Evolutionary conservation across 1,284 basidiomycete genomes (phyloP).

Genomic region (Omphalotus olearius): DNA sequence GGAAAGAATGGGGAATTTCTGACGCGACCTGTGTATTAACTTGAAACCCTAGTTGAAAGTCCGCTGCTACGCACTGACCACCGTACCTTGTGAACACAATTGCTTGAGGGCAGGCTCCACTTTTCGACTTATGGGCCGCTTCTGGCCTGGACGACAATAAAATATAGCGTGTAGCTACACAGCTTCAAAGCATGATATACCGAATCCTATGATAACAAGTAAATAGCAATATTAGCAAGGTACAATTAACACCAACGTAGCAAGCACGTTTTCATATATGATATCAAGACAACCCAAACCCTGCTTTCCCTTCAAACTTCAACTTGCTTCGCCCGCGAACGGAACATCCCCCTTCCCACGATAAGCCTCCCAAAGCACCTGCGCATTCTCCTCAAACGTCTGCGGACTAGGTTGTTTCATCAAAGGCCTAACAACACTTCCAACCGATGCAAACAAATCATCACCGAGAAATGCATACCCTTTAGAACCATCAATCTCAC

Average conservation of each 20-base stretch:
- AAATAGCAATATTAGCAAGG: no score
- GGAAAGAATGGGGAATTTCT: constrained; percentile 9
- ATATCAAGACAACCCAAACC: no score
- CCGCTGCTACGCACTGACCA: constrained; percentile 14
- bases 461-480: constrained; percentile 19
- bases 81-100: no score
- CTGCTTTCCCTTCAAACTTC: no score
- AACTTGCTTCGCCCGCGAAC: neutral
- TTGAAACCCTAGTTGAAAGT: constrained; percentile 11
- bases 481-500: constrained; percentile 16
- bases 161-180: no score
- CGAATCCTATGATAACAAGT: no score
- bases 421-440: constrained; percentile 13
- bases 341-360: constrained; percentile 5
- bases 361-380: constrained; percentile 15
- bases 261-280: no score
- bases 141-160: no score
- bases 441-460: constrained; percentile 16
- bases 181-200: no score
- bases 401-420: constrained; percentile 11
- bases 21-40: constrained; percentile 6
- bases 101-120: no score
- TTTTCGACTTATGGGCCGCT: no score
- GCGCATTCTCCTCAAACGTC: constrained; percentile 17
- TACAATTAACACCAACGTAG: no score